Base-by-base conservation (phyloP, 1,139 yeast species). In the Candida smagusa region DNA sequence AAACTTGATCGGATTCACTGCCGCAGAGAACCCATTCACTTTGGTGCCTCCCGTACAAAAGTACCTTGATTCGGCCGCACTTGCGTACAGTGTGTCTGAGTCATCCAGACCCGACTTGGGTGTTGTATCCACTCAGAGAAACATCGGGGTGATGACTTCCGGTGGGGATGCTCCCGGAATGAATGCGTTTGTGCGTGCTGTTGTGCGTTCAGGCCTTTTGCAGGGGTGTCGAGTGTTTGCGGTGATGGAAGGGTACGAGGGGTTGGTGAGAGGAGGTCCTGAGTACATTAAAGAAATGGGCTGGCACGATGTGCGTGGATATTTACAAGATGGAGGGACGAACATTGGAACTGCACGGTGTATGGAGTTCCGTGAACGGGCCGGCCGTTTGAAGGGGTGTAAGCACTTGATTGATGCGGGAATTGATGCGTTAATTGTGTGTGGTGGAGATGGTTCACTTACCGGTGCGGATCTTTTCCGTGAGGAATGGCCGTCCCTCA, bases 151-250 rank as follows among this genome's bases (percentile, higher is more conserved):
- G 36, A 87, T 92, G 92, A 92, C 98, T 2, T 87, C 96, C 2
- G 98, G 98, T 51, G 98, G 98, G 59, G 98, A 90, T 63, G 89
- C 97, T 32, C 98, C 96, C 19, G 98, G 98, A 48, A 92, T 92
- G 98, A 89, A 90, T 60, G 90, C 97, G 2, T 86, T 84, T 35
- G 98, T 92, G 12, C 75, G 98, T 49, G 94, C 97, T 1, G 95
- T 92, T 41, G 95, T 92, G 6, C 77, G 98, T 50, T 78, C 96
- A 2, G 95, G 96, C 36, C 85, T 92, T 46, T 78, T 72, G 64
- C 75, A 80, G 45, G 94, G 89, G n/a, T 92, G 97, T 63, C 94
- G 87, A 50, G 90, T 94, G n/a, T 92, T 74, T 58, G 97, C 94
- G 13, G 81, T 92, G 44, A 84, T 81, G 68, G 98, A 92, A 68